phyloP scores from a whole-genome alignment of 2,329 filamentous ascomycete species.

The Fulvia fulva region DNA sequence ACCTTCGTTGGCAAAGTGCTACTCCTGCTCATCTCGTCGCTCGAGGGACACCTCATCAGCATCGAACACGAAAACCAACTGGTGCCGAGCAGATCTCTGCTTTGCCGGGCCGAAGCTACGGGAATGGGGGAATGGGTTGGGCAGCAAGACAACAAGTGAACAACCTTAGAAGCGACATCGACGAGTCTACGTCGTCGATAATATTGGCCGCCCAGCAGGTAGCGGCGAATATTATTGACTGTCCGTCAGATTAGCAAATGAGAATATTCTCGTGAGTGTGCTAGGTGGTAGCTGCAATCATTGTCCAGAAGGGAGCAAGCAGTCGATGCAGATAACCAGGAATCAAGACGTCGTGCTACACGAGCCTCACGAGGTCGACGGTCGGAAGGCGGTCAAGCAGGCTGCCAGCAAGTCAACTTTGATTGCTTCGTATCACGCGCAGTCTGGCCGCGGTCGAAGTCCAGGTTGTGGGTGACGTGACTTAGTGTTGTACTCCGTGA shows the following conservation, averaged over 20 bases:
- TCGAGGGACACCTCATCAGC: too few species aligned
- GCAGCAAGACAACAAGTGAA: slow-evolving; percentile 8
- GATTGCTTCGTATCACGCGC: slow-evolving; percentile 6
- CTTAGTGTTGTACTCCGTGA: too few species aligned
- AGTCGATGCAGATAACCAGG: background rate
- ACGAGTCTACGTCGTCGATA: background rate
- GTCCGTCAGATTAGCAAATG: background rate
- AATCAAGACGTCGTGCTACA: background rate
- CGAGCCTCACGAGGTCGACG: slow-evolving; percentile 12
- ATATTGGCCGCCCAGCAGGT: background rate
- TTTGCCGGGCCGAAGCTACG: background rate
- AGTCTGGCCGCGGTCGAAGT: background rate
- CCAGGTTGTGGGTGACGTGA: slow-evolving; percentile 7
- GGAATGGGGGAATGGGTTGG: slow-evolving; percentile 1
- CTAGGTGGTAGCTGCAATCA: too few species aligned
- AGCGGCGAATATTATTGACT: background rate
- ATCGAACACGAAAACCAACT: too few species aligned
- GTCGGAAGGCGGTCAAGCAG: slow-evolving; percentile 11
- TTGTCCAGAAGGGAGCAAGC: background rate
- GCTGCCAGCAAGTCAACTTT: slow-evolving; percentile 10
- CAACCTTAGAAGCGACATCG: slow-evolving; percentile 10
- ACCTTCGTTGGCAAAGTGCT: background rate
- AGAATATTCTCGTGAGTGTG: too few species aligned
- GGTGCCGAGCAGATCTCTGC: background rate
- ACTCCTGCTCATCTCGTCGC: too few species aligned